phyloP scores from a whole-genome alignment of 345 rosid genomes.

The Boechera divaricarpa region DNA sequence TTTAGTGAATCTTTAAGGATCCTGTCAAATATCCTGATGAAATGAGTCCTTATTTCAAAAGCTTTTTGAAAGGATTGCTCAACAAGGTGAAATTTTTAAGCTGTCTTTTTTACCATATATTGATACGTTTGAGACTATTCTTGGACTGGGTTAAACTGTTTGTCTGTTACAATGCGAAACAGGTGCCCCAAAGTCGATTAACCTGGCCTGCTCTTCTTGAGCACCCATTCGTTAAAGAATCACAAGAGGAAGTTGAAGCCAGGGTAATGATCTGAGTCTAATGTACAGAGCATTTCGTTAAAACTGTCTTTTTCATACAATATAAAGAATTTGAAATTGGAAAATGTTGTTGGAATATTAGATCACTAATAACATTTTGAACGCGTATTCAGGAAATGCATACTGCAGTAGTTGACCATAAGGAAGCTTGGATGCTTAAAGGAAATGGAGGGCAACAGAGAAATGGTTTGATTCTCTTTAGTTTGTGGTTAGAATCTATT shows the following conservation, averaged over 20 bases:
- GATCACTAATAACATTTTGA: slow-evolving; percentile 33
- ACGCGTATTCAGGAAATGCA: slow-evolving; percentile 55
- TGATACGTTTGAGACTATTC: slow-evolving; percentile 17
- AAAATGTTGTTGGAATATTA: slow-evolving; percentile 27
- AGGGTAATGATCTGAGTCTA: slow-evolving; percentile 57
- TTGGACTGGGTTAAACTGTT: slow-evolving; percentile 12
- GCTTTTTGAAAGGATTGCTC: slow-evolving; percentile 94
- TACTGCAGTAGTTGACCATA: slow-evolving; percentile 50
- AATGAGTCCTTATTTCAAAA: slow-evolving; percentile 83
- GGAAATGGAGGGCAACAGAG: slow-evolving; percentile 53
- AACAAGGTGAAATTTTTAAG: slow-evolving; percentile 61
- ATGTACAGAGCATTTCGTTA: slow-evolving; percentile 23
- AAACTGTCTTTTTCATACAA: slow-evolving; percentile 11
- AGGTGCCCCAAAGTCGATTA: slow-evolving; percentile 93
- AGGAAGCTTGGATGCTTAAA: slow-evolving; percentile 54
- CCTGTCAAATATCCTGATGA: slow-evolving; percentile 97
- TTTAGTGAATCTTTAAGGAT: slow-evolving; percentile 62
- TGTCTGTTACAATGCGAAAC: slow-evolving; percentile 41
- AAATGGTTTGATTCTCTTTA: slow-evolving; percentile 51
- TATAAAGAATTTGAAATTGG: slow-evolving; percentile 14
- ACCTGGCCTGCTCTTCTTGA: slow-evolving; percentile 96
- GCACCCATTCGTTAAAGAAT: slow-evolving; percentile 91
- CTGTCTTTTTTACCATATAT: slow-evolving; percentile 7
- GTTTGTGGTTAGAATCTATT: slow-evolving; percentile 26
- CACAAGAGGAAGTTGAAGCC: slow-evolving; percentile 63